A percentile compares a stretch with the other conserved stretches of the same genome.
Evolutionary conservation across 345 rosid genomes (phyloP).

Genomic region (Rhizophora apiculata): DNA sequence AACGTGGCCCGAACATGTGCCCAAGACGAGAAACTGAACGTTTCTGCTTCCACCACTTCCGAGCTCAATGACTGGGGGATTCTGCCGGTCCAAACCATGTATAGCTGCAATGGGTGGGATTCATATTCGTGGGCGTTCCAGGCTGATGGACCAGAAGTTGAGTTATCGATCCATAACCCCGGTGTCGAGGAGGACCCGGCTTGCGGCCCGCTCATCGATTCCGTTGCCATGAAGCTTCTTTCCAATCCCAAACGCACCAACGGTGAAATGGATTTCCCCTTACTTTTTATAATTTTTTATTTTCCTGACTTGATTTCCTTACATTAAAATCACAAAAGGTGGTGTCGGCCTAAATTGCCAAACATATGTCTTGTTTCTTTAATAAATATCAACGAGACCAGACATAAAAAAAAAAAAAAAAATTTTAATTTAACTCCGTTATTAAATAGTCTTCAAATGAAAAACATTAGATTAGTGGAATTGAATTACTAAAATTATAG

Average conservation of each 20-base stretch:
- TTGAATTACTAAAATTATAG: too few relatives aligned
- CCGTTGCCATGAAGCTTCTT: conserved; percentile 54
- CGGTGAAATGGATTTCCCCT: conserved; percentile 20
- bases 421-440: too few relatives aligned
- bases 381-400: too few relatives aligned
- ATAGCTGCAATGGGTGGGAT: conserved; percentile 87
- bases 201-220: conserved; percentile 79
- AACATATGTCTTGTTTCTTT: too few relatives aligned
- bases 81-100: conserved; percentile 77
- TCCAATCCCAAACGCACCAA: conserved; percentile 41
- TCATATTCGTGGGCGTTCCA: conserved; percentile 69
- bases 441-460: too few relatives aligned
- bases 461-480: too few relatives aligned
- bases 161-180: conserved; percentile 67
- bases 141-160: conserved; percentile 42
- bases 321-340: too few relatives aligned
- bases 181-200: conserved; percentile 40
- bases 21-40: conserved; percentile 69
- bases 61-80: conserved; percentile 53
- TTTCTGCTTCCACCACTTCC: conserved; percentile 52
- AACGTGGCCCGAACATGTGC: conserved; percentile 79
- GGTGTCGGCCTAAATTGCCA: too few relatives aligned
- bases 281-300: too few relatives aligned
- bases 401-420: too few relatives aligned
- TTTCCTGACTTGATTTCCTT: too few relatives aligned